Evolutionary conservation across 169 alveolate species (phyloP), one percentile per base, ranked within the genome.

Genomic region (Cryptosporidium ubiquitum): DNA sequence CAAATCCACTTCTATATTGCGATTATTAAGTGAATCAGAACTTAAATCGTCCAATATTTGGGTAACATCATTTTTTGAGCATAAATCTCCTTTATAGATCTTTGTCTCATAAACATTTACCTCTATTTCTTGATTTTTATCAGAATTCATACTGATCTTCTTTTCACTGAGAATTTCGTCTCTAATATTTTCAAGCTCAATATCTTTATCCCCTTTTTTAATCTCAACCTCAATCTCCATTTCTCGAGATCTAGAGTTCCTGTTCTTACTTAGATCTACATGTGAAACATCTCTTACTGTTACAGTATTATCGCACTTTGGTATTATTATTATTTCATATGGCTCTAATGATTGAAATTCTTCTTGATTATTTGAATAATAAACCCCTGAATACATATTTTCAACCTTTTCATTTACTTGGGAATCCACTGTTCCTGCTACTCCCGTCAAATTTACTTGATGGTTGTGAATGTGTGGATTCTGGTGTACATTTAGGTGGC

Each of bases 261-360:
- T 58, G 23, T 49, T 73, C 10, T 35, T 52, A 23, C 70, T 73
- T 16, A 73, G 35, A 29, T 73, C 85, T 37, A 42, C 35, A 51
- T 73, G 85, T 18, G 85, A 73, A 4, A 73, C 85, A 23, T 73
- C 70, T 31, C 52, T 73, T 40, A 73, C 70, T 18, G 85, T 73
- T 57, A 73, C 68, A 20, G 68, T 73, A 58, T 73, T 73, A 18
- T 73, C 85, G 52, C 70, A 55, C 49, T 33, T 73, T 73, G 69
- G 85, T 16, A 73, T 26, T 29, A 73, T 49, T 31, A 70, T 3
- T 20, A 70, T 70, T 12, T 70, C 69, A 58, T 70, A 70, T 5
- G 60, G 69, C 39, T 55, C 51, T n/a, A n/a, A 35, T 3, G 14
- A 7, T 20, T 55, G 26, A 31, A 33, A 35, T 23, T 42, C 69